Conservation (phyloP, 2,329 filamentous ascomycete genomes). For the Paramyrothecium roridum region DNA sequence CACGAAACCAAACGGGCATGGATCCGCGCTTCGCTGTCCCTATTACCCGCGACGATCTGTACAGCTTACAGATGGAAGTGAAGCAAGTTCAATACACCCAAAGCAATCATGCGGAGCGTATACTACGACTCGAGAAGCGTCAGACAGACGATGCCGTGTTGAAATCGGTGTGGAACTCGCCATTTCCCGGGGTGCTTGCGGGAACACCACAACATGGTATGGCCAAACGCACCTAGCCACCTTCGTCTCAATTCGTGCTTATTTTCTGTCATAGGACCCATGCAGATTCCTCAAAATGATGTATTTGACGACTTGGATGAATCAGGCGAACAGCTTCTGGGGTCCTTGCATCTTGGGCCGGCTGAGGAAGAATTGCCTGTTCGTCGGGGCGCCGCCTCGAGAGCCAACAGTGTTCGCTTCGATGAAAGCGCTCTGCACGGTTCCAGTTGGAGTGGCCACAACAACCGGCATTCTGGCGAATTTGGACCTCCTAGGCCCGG, state of each 20-base stretch:
- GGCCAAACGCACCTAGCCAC: slow-evolving; percentile 18
- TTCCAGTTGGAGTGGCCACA: slow-evolving; percentile 75
- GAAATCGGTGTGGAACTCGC: slow-evolving; percentile 91
- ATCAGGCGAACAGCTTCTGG: slow-evolving; percentile 74
- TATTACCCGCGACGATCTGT: slow-evolving; percentile 61
- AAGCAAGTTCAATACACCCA: slow-evolving; percentile 65
- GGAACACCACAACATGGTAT: slow-evolving; percentile 85
- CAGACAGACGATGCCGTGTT: slow-evolving; percentile 65
- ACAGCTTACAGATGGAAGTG: slow-evolving; percentile 68
- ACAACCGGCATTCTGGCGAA: slow-evolving; percentile 78
- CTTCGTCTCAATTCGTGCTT: slow-evolving; percentile 7
- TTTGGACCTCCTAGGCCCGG: slow-evolving; percentile 73
- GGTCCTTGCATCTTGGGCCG: slow-evolving; percentile 75
- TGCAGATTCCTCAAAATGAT: slow-evolving; percentile 76
- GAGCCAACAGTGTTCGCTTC: slow-evolving; percentile 95
- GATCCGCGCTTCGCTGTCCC: slow-evolving; percentile 58
- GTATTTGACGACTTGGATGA: slow-evolving; percentile 90
- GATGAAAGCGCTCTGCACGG: slow-evolving; percentile 93
- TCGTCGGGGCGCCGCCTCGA: slow-evolving; percentile 79
- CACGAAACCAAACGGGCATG: slow-evolving; percentile 43
- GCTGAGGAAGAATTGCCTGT: slow-evolving; percentile 85
- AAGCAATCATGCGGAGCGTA: slow-evolving; percentile 58
- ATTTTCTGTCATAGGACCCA: slow-evolving; percentile 57
- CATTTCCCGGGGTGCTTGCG: slow-evolving; percentile 81
- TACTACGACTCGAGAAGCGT: slow-evolving; percentile 61